Evolutionary conservation across 371 early-diverging fungal genomes (phyloP).

Genomic region (Haplosporangium sp.): DNA sequence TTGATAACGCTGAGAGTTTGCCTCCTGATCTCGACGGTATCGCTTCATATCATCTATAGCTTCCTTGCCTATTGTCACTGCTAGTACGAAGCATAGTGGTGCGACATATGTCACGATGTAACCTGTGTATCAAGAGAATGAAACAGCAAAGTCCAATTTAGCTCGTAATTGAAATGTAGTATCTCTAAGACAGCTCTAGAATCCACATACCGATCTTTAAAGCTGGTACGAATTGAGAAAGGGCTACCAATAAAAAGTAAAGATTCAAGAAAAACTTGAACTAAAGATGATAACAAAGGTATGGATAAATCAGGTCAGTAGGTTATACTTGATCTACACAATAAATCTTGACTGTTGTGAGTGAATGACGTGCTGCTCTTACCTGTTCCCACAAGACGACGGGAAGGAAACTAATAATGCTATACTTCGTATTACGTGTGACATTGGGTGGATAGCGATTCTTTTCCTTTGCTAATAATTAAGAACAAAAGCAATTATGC

Average conservation of each 20-base stretch:
- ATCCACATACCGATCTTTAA: constrained; percentile 77
- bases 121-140: constrained; percentile 63
- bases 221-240: constrained; percentile 94
- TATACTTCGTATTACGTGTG: constrained; percentile 98
- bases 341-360: background rate
- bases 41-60: constrained; percentile 96
- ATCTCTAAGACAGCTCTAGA: background rate
- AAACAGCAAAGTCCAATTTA: background rate
- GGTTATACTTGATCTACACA: no score
- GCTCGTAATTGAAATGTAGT: background rate
- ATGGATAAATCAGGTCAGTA: background rate
- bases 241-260: constrained; percentile 95
- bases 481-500: background rate
- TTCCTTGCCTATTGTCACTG: constrained; percentile 97
- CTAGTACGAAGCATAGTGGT: constrained; percentile 94
- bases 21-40: constrained; percentile 91
- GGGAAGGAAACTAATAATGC: constrained; percentile 89
- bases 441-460: constrained; percentile 84
- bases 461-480: constrained; percentile 63
- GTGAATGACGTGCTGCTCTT: constrained; percentile 2
- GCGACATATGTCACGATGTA: constrained; percentile 96
- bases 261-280: constrained; percentile 98
- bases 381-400: constrained; percentile 95
- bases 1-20: constrained; percentile 89
- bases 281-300: constrained; percentile 52